Percentiles rank a stretch among this genome's conserved stretches.
phyloP scores from a whole-genome alignment of 2,329 filamentous ascomycete species.

The Gyromitra esculenta region DNA sequence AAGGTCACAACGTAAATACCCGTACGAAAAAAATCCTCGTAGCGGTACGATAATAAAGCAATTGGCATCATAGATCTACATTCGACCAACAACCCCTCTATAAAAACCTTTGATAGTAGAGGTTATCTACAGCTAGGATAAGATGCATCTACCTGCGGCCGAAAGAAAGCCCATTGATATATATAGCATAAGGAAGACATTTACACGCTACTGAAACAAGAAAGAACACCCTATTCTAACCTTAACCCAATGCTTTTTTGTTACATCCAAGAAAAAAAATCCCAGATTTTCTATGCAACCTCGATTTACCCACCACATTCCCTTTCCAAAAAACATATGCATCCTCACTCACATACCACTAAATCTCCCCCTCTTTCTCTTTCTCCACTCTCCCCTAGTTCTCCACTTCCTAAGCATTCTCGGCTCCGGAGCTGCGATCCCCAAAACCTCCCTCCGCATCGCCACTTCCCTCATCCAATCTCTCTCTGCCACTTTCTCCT shows the following conservation, averaged over 20 bases:
- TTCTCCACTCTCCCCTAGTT: not conserved
- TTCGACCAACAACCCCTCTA: no score
- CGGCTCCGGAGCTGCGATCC: conserved; percentile 17
- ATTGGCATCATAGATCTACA: no score
- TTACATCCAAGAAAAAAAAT: not conserved
- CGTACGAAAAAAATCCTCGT: no score
- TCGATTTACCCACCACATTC: not conserved
- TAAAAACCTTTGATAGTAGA: no score
- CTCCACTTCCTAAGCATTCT: conserved; percentile 29
- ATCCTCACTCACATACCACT: not conserved
- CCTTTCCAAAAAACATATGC: not conserved
- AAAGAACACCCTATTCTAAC: not conserved
- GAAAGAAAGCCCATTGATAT: not conserved
- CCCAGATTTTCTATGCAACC: not conserved
- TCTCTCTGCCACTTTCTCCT: not conserved
- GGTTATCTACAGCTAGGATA: not conserved
- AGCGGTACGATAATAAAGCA: no score
- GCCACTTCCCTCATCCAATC: conserved; percentile 25
- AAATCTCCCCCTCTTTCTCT: not conserved
- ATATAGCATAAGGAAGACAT: not conserved
- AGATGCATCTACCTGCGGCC: not conserved
- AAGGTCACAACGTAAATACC: no score
- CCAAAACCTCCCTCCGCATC: conserved; percentile 42
- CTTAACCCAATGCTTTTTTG: not conserved
- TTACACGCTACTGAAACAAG: not conserved